Conservation (phyloP, 805 yeast genomes). For the Metschnikowia kofuensis region DNA sequence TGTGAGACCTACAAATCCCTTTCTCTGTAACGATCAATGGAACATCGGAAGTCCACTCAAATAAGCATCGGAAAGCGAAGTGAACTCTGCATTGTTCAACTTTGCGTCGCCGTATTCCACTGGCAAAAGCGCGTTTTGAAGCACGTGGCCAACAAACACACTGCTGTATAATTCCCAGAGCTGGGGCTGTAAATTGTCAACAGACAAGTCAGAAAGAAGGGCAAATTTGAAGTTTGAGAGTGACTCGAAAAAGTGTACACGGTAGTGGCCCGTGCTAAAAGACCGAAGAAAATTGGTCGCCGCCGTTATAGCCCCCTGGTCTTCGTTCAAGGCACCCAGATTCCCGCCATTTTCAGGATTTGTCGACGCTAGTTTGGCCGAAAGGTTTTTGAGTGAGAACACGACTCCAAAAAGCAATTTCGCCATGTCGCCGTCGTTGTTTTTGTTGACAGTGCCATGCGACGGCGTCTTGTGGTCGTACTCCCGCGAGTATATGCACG, state of each 20-base stretch:
- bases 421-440: conserved; percentile 65
- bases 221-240: conserved; percentile 76
- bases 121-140: conserved; percentile 51
- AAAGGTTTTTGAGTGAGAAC: conserved; percentile 73
- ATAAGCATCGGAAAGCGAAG: conserved; percentile 49
- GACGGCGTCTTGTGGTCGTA: conserved; percentile 14
- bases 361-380: conserved; percentile 48
- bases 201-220: conserved; percentile 61
- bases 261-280: conserved; percentile 69
- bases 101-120: conserved; percentile 57
- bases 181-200: conserved; percentile 53
- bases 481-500: conserved; percentile 79
- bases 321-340: conserved; percentile 6
- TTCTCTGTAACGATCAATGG: background rate
- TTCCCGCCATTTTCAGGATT: conserved; percentile 14
- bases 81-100: conserved; percentile 56
- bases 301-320: background rate
- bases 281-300: conserved; percentile 42
- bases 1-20: too few relatives aligned
- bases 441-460: conserved; percentile 39
- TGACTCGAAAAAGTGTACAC: conserved; percentile 78
- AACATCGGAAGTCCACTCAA: conserved; percentile 32
- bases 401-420: conserved; percentile 84
- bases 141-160: conserved; percentile 58
- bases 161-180: conserved; percentile 59